A percentile compares a stretch with the other conserved stretches of the same genome.
These are phyloP conservation scores for Cercis canadensis DNA, from an alignment of 306 rosid species.

Conservation along the genomic window DNA sequence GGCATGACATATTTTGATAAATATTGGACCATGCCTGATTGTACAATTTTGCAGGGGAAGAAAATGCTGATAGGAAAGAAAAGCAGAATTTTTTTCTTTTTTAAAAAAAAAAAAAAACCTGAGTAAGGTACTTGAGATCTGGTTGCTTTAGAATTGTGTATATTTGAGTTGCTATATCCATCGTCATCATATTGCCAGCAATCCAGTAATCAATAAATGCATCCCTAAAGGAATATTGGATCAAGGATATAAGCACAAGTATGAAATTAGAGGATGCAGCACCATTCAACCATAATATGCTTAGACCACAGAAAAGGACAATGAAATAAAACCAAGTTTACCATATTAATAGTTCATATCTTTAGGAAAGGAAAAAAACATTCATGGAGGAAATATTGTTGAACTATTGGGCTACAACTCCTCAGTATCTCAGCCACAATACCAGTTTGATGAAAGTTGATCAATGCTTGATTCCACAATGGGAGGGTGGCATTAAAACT, in stretches of 20 bases:
- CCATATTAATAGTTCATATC: background rate
- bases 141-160: conserved; percentile 85
- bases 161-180: conserved; percentile 87
- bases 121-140: conserved; percentile 77
- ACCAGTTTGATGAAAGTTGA: background rate
- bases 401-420: background rate
- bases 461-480: background rate
- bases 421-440: background rate
- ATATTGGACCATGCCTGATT: conserved; percentile 17
- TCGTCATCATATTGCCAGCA: conserved; percentile 80
- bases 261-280: conserved; percentile 32
- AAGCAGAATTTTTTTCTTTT: conserved; percentile 22
- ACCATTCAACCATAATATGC: conserved; percentile 28
- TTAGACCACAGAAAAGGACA: conserved; percentile 26
- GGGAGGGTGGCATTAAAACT: background rate
- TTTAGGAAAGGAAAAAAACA: conserved; percentile 4
- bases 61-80: conserved; percentile 28
- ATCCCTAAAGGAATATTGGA: conserved; percentile 57
- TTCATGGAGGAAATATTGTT: conserved; percentile 2
- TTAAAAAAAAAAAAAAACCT: conserved; percentile 60
- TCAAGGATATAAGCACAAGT: conserved; percentile 22
- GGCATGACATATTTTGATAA: conserved; percentile 16
- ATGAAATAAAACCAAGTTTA: conserved; percentile 4
- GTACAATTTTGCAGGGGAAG: conserved; percentile 20
- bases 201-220: conserved; percentile 89